Base-by-base conservation (phyloP, 768 basidiomycete genomes). In the Phaeotremella skinneri region DNA sequence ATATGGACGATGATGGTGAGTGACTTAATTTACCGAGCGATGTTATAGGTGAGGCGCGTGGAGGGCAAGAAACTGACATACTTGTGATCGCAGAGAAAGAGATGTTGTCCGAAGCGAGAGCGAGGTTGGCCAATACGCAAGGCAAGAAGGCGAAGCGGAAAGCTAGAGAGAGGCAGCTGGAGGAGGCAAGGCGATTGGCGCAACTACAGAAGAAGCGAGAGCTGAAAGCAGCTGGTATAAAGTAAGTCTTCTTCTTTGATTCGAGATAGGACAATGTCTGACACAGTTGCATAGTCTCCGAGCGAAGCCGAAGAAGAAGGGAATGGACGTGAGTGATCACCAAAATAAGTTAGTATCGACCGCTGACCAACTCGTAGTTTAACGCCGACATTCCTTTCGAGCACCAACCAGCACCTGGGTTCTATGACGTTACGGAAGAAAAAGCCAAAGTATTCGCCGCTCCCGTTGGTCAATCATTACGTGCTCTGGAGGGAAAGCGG, bases 81-180 rank as follows among this genome's bases (percentile, higher is more conserved):
- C 25, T 2, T 4, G 6, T 20, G 13, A 23, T 2, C 63, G 26
- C 68, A 91, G 92, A 98, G 79, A 98, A 98, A 85, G 96, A 98
- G 78, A 98, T 99, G 96, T 80, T 99, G 70, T 98, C 96, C 0
- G 96, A 99, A 78, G 96, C 96, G 27, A 87, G 96, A 66, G 96
- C 96, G 4, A 87, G 96, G 79, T 82, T 99, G 32, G 96, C 96
- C 50, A 99, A 99, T 75, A 99, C 96, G 0, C 96, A 99, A 78
- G 96, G 96, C 32, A 99, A 99, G 78, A 99, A 99, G 78, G 96
- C 96, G 2, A 99, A 99, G 78, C 87, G 96, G 67, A 99, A 98
- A 79, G 96, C 93, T 3, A 85, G 96, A 45, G 96, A 99, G 72
- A 87, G 94, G 59, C 94, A 97, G 72, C 80, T 99, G 34, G 96